These are phyloP conservation scores for Acanthamoeba sp. DNA, from an alignment of 208 protist species.

Conservation along the genomic window DNA sequence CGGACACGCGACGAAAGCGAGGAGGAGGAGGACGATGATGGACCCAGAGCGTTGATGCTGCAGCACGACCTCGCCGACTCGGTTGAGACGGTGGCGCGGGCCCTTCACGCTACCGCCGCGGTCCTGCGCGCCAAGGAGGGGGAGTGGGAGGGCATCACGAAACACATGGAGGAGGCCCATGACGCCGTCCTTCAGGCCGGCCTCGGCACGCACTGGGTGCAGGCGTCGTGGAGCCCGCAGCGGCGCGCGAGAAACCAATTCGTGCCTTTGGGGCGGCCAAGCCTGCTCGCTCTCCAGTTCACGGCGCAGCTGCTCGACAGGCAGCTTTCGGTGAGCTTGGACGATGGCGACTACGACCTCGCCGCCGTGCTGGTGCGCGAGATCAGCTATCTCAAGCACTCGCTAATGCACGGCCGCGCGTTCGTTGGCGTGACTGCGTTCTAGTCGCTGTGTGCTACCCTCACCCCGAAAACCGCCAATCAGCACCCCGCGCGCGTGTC, in stretches of 20 bases:
- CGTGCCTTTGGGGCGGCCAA: background rate
- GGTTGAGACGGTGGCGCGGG: background rate
- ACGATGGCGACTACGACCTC: background rate
- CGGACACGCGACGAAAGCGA: background rate
- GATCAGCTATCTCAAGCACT: background rate
- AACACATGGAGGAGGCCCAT: background rate
- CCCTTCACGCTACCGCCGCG: background rate
- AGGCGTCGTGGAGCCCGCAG: background rate
- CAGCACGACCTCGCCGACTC: conserved; percentile 1
- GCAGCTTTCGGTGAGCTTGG: background rate
- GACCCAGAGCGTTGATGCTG: background rate
- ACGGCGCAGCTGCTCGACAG: background rate
- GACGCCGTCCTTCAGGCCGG: background rate
- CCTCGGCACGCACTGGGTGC: background rate
- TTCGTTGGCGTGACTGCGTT: background rate
- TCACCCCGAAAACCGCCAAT: no score
- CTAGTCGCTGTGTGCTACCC: no score
- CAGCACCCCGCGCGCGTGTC: no score
- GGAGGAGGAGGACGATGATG: background rate
- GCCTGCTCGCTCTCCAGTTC: background rate
- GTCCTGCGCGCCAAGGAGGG: background rate
- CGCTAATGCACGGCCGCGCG: background rate
- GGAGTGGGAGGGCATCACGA: background rate
- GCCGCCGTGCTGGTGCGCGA: background rate
- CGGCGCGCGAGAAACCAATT: background rate